Percentiles rank a stretch among this genome's conserved stretches.
phyloP scores from a whole-genome alignment of 129 eudicot species.

The Helianthus annuus region HanXRQr2.0-SUNRISE NC_035440.2:90994947-90995446 shows the following conservation, averaged over 20 bases:
- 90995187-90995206: neutral
- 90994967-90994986: neutral
- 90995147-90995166: neutral
- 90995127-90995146: slow-evolving; percentile 72
- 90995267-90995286: slow-evolving; percentile 96
- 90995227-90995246: slow-evolving; percentile 90
- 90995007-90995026: neutral
- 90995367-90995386: slow-evolving; percentile 79
- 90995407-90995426: slow-evolving; percentile 92
- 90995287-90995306: neutral
- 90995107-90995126: slow-evolving; percentile 91
- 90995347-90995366: slow-evolving; percentile 55
- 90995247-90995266: slow-evolving; percentile 92
- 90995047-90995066: slow-evolving; percentile 81
- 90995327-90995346: neutral
- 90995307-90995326: slow-evolving; percentile 14
- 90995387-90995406: slow-evolving; percentile 87
- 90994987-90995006: neutral
- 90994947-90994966: neutral
- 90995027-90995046: neutral
- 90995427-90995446: slow-evolving; percentile 93
- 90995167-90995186: neutral
- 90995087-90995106: slow-evolving; percentile 83
- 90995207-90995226: slow-evolving; percentile 71
- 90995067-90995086: slow-evolving; percentile 95